phyloP scores from a whole-genome alignment of 768 basidiomycete species.

The Hygrophorus pudorinus region DNA sequence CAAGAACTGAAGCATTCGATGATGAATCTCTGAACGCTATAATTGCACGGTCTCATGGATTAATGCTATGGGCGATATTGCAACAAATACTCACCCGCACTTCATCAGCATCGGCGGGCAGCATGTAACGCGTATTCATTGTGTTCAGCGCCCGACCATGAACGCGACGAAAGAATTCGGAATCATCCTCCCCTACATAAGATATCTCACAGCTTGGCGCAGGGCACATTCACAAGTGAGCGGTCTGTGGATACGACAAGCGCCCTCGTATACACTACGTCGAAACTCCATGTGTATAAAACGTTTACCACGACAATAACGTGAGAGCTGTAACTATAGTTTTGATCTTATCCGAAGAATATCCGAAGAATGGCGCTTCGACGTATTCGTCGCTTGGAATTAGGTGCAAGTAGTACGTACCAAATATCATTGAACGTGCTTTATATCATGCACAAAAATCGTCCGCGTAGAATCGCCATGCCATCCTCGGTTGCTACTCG shows the following conservation, averaged over 20 bases:
- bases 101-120: conserved; percentile 61
- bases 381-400: not conserved
- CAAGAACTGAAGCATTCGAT: conserved; percentile 59
- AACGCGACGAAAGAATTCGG: conserved; percentile 41
- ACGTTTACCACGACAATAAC: not conserved
- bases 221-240: not conserved
- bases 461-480: conserved; percentile 85
- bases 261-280: not conserved
- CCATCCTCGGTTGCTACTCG: conserved; percentile 92
- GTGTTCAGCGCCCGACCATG: conserved; percentile 47
- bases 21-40: conserved; percentile 54
- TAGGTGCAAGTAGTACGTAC: not conserved
- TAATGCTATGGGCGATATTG: not conserved
- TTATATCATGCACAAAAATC: conserved; percentile 87
- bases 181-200: conserved; percentile 27
- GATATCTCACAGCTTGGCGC: not conserved
- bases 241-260: no score
- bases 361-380: not conserved
- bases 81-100: conserved; percentile 32
- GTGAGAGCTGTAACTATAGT: not conserved
- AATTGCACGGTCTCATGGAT: not conserved
- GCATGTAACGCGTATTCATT: conserved; percentile 46
- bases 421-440: conserved; percentile 23
- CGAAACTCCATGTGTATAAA: not conserved
- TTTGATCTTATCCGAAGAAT: not conserved